Evolutionary conservation across 306 rosid species (phyloP), one percentile per base, ranked within the genome.

Genomic region (Lotus japonicus): DNA sequence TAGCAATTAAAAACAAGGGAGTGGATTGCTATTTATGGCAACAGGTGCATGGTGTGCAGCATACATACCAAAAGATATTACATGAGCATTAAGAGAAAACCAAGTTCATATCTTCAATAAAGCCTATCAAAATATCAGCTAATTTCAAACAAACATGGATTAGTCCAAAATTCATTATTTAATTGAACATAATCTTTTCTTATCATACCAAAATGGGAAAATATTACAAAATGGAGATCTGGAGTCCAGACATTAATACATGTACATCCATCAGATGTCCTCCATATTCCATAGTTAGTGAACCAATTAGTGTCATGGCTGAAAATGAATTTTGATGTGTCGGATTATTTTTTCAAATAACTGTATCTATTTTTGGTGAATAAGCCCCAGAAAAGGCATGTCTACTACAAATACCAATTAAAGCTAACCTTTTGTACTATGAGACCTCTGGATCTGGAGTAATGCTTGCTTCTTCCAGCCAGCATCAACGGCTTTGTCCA

Each of bases 401-500:
- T 31, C 11, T 12, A 26, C 19, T 10, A 46, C 46, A 14, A 64
- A 61, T 8, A 49, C 64, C 14, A 57, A 18, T 49, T 21, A 18
- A 41, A 66, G 48, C 65, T 64, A 62, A 90, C 99, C 97, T 88
- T 81, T 86, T 26, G 83, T 78, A 75, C 87, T 60, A 56, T 38
- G 67, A 71, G 86, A 74, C 68, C 66, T 81, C 77, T 82, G 95
- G 33, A 79, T 80, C 77, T 82, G 95, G 33, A 79, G 70, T 42
- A 86, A 76, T 43, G 75, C 64, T 70, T 85, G 96, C 71, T 81
- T 86, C 86, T 90, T 94, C 95, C 90, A 90, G 70, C 43, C 57
- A 72, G 87, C 81, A 82, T 94, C 99, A 72, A 94, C 99, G 48
- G 97, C 80, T 84, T 94, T 94, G 85, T 94, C 99, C 60, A 94